Conservation (phyloP, 805 yeast species). For the Metschnikowia arizonensis region DNA sequence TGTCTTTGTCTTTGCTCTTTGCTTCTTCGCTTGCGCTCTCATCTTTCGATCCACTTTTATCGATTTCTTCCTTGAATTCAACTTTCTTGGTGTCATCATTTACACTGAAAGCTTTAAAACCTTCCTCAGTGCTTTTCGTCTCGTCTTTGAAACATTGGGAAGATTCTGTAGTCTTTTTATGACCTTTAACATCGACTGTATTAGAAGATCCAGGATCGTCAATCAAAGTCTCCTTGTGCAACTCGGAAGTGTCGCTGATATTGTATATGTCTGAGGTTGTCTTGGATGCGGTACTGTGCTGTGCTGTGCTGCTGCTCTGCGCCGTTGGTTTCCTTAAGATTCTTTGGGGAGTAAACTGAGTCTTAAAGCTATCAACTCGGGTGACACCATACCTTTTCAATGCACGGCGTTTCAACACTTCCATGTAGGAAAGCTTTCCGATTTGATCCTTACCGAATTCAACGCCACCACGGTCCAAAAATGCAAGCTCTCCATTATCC, state of each 20-base stretch:
- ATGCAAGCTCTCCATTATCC: conserved; percentile 40
- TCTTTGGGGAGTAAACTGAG: conserved; percentile 37
- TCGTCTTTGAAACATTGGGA: conserved; percentile 4
- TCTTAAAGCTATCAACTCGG: conserved; percentile 31
- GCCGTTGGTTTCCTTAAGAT: conserved; percentile 7
- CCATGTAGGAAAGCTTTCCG: conserved; percentile 37
- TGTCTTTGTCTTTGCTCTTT: conserved; percentile 3
- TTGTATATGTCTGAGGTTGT: conserved; percentile 8
- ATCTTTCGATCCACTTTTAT: neutral
- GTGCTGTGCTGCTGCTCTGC: neutral
- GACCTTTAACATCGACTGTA: neutral
- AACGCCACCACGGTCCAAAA: conserved; percentile 33
- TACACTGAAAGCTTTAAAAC: neutral
- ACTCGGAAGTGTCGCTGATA: conserved; percentile 18
- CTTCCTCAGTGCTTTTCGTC: neutral
- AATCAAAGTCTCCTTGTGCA: conserved; percentile 43
- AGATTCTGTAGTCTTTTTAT: conserved; percentile 3
- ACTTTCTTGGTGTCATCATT: neutral
- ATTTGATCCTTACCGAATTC: conserved; percentile 31
- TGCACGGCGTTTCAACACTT: conserved; percentile 39
- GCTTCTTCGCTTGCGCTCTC: neutral
- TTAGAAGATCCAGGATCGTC: conserved; percentile 20
- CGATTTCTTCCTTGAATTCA: neutral
- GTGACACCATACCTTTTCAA: conserved; percentile 38
- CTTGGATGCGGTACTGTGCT: neutral